These are phyloP conservation scores for Vigna radiata DNA, from an alignment of 306 rosid species.

Conservation along the genomic window DNA sequence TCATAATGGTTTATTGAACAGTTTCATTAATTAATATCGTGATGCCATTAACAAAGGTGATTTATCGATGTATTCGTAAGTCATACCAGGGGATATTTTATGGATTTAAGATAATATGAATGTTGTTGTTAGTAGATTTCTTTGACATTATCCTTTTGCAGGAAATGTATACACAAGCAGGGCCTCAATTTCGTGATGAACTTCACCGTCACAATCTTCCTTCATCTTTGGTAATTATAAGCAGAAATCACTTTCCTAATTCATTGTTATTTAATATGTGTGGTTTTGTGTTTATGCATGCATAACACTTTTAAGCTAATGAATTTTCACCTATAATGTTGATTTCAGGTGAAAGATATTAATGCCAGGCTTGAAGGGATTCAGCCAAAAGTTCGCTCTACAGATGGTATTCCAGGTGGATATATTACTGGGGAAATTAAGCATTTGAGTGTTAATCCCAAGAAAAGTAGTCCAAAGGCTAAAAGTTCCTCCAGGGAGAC, in stretches of 20 bases:
- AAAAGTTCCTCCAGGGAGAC: constrained; percentile 83
- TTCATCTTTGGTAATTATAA: constrained; percentile 70
- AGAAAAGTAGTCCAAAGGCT: constrained; percentile 95
- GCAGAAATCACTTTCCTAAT: constrained; percentile 22
- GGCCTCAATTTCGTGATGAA: constrained; percentile 95
- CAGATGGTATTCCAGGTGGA: constrained; percentile 74
- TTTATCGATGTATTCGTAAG: constrained; percentile 33
- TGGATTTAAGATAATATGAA: constrained; percentile 9
- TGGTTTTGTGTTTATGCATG: too few relatives aligned
- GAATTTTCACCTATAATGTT: constrained; percentile 16
- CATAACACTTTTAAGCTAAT: too few relatives aligned
- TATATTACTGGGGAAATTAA: constrained; percentile 73
- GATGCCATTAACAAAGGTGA: constrained; percentile 20
- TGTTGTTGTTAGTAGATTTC: constrained; percentile 20
- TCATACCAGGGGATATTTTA: constrained; percentile 28
- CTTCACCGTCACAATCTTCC: constrained; percentile 96
- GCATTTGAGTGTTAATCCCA: constrained; percentile 60
- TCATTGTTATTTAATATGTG: constrained; percentile 4
- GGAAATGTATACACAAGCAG: constrained; percentile 99
- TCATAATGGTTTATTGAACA: constrained; percentile 26
- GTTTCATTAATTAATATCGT: constrained; percentile 34
- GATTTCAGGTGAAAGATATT: constrained; percentile 93
- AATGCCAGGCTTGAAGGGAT: constrained; percentile 95
- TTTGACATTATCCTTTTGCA: constrained; percentile 47
- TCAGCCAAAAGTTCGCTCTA: constrained; percentile 79